Evolutionary conservation across 306 rosid genomes (phyloP).

Genomic region (Comarum palustre): DNA sequence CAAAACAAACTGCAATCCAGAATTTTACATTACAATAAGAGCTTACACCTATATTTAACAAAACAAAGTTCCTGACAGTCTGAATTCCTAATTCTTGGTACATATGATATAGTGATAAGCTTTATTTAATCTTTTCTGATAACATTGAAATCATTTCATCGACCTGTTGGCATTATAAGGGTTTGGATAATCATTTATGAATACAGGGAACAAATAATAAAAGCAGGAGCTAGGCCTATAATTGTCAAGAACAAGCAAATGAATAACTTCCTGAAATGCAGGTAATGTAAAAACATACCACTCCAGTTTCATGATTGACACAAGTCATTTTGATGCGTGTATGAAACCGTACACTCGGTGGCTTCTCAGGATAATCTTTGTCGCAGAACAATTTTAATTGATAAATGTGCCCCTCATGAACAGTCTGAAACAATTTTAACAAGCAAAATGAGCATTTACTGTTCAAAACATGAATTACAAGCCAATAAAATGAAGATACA

Average conservation of each 20-base stretch:
- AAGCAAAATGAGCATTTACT: conserved; percentile 1
- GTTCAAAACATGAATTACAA: not conserved
- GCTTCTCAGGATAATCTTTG: conserved; percentile 98
- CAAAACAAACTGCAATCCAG: not conserved
- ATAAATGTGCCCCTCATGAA: conserved; percentile 97
- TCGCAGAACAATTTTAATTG: conserved; percentile 96
- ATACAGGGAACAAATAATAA: not conserved
- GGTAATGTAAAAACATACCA: conserved; percentile 44
- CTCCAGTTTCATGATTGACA: conserved; percentile 95
- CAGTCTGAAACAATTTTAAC: conserved; percentile 51
- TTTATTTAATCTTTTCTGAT: not conserved
- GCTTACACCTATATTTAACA: not conserved
- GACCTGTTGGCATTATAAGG: not conserved
- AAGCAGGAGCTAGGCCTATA: not conserved
- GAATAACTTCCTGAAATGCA: not conserved
- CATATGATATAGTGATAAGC: not conserved
- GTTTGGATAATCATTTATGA: no score
- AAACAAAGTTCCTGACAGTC: not conserved
- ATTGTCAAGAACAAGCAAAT: not conserved
- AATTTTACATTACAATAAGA: not conserved
- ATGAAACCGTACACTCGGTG: conserved; percentile 97
- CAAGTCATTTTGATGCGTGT: conserved; percentile 94
- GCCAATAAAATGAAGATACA: not conserved
- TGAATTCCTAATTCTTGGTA: not conserved
- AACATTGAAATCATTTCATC: not conserved